phyloP scores from a whole-genome alignment of 2,329 filamentous ascomycete species.

The Sphaerostilbella broomeana region DNA sequence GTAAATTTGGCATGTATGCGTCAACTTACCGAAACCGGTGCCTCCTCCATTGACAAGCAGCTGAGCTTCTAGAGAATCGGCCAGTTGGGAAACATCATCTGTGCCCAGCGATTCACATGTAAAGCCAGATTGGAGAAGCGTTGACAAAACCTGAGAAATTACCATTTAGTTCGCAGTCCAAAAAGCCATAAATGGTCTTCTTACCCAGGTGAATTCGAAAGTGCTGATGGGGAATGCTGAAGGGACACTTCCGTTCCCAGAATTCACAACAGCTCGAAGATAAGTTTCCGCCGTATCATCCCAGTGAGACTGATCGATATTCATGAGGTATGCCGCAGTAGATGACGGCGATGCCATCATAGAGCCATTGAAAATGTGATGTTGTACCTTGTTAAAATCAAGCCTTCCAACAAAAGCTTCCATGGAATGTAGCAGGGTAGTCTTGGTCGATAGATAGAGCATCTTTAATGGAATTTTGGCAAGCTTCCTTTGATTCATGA shows the following conservation, averaged over 20 bases:
- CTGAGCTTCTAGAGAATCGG: too few species aligned
- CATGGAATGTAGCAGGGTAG: slow-evolving; percentile 14
- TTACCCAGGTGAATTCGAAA: slow-evolving; percentile 13
- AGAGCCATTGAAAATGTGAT: slow-evolving; percentile 13
- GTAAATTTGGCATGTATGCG: too few species aligned
- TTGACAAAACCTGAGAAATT: too few species aligned
- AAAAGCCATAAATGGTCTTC: not conserved
- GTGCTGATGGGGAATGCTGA: slow-evolving; percentile 13
- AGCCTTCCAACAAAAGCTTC: slow-evolving; percentile 16
- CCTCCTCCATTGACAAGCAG: too few species aligned
- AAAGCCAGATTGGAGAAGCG: too few species aligned
- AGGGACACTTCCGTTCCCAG: slow-evolving; percentile 11
- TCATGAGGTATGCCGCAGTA: slow-evolving; percentile 18
- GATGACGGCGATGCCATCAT: slow-evolving; percentile 18
- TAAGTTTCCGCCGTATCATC: slow-evolving; percentile 16
- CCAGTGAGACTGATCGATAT: slow-evolving; percentile 7
- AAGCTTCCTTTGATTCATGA: slow-evolving; percentile 6
- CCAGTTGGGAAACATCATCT: too few species aligned
- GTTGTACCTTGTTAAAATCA: slow-evolving; percentile 15
- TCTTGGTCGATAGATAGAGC: not conserved
- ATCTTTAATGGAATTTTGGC: not conserved
- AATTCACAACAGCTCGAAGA: slow-evolving; percentile 9
- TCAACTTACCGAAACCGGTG: too few species aligned
- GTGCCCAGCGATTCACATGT: too few species aligned
- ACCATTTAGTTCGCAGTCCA: too few species aligned